Conservation (phyloP, 306 rosid genomes). For the Lathyrus aphaca region DNA sequence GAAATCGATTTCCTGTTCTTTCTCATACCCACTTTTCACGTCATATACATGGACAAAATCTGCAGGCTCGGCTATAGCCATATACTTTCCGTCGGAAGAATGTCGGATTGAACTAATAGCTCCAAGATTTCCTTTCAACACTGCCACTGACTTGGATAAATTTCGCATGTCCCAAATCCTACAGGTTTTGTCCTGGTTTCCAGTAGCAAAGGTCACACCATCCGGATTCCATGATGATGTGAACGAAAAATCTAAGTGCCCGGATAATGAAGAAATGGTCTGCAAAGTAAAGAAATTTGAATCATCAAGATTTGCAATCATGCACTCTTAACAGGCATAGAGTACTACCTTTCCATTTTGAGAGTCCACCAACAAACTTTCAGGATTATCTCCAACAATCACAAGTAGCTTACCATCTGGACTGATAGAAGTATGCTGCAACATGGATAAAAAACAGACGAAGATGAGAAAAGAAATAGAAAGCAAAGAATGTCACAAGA, state of each 20-base stretch:
- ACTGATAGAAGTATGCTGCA: slow-evolving; percentile 78
- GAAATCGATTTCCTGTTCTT: slow-evolving; percentile 80
- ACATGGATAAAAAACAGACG: background rate
- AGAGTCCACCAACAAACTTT: slow-evolving; percentile 73
- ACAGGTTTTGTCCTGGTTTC: slow-evolving; percentile 90
- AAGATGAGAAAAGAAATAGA: slow-evolving; percentile 6
- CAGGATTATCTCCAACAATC: slow-evolving; percentile 81
- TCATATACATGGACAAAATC: slow-evolving; percentile 84
- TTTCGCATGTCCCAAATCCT: slow-evolving; percentile 80
- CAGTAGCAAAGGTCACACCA: slow-evolving; percentile 78
- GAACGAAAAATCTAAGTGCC: slow-evolving; percentile 83
- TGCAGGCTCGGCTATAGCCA: slow-evolving; percentile 87
- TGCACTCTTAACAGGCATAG: slow-evolving; percentile 1
- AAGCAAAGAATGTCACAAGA: background rate
- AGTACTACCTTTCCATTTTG: slow-evolving; percentile 74
- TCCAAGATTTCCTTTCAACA: slow-evolving; percentile 79
- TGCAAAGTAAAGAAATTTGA: slow-evolving; percentile 41
- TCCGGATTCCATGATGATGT: slow-evolving; percentile 86
- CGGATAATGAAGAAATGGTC: slow-evolving; percentile 53
- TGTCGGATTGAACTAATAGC: slow-evolving; percentile 74
- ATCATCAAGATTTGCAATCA: slow-evolving; percentile 18
- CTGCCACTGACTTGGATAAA: slow-evolving; percentile 69
- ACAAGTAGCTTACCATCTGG: slow-evolving; percentile 69
- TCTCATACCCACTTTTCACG: slow-evolving; percentile 63
- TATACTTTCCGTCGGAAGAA: slow-evolving; percentile 65